phyloP scores from a whole-genome alignment of 1,139 yeast genomes.

The Magnusiomyces suaveolens region DNA sequence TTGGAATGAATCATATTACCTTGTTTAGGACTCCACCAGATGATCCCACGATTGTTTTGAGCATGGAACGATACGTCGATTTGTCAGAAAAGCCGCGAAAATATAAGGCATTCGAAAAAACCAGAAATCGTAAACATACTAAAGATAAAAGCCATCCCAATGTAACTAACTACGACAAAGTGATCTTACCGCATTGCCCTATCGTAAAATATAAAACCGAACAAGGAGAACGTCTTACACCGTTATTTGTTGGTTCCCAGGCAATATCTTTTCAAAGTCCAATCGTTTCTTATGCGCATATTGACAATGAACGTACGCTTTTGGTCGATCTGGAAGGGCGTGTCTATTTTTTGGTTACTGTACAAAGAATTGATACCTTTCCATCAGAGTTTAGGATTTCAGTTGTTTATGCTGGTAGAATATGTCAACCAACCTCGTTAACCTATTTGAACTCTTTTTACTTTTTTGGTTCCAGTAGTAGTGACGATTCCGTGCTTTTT shows the following conservation, averaged over 20 bases:
- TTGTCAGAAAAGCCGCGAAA: not conserved
- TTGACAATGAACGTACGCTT: not conserved
- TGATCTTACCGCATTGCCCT: not conserved
- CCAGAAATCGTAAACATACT: not conserved
- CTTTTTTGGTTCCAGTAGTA: not conserved
- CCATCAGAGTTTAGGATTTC: not conserved
- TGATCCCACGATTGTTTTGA: not conserved
- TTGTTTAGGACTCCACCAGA: not conserved
- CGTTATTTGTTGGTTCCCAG: not conserved
- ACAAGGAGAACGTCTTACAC: not conserved
- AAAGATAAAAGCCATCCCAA: not conserved
- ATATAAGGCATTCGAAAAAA: not conserved
- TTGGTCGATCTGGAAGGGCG: slow-evolving; percentile 2
- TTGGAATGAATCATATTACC: not conserved
- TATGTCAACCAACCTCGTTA: not conserved
- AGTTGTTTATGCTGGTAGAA: not conserved
- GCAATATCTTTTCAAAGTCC: not conserved
- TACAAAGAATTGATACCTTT: not conserved
- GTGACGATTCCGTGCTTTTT: slow-evolving; percentile 1
- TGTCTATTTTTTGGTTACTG: not conserved
- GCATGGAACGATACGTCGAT: not conserved
- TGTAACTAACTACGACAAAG: not conserved
- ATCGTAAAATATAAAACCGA: not conserved
- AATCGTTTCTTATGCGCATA: not conserved
- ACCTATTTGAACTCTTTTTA: not conserved